Evolutionary conservation across 495 filamentous ascomycete genomes (phyloP), one percentile per base, ranked within the genome.

Genomic region (Sabuloglossum arenarium): DNA sequence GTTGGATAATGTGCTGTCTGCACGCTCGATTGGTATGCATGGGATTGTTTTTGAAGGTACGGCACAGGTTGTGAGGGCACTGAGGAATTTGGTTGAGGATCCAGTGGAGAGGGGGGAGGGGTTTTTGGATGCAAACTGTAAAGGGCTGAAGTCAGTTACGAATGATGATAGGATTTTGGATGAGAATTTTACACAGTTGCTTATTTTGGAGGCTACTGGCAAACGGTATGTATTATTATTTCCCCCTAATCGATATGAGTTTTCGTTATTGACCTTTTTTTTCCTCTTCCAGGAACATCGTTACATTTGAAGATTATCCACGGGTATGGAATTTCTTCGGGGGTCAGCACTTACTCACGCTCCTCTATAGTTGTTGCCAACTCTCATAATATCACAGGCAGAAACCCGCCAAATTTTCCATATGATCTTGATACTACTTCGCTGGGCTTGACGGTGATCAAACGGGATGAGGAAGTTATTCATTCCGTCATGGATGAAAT

Each of bases 371-470:
- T 21, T 43, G 21, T 6, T 2, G 39, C n/a, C 21, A 43, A 21
- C 34, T 62, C 47, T 46, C 14, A 21, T 56, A 53, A 25, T 27
- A 1, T 23, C 29, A 23, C 3, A 45, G 55, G 24, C 53, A 54
- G 23, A 60, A 59, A 8, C 28, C 0, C 0, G 11, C 31, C 11
- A 34, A n/a, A 0, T 5, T 66, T 56, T 55, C 65, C 65, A 11
- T 51, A 64, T 29, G 65, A 67, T 45, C 23, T 63, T 0, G 63
- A 67, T 54, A 65, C 65, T 6, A 67, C 65, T 6, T 59, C 63
- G 3, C 46, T 63, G 0, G 65, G 57, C 1, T 25, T 61, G 43
- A 25, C 28, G 0, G 34, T 50, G 6, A 1, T 62, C 1, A 8
- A 37, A 9, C 39, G 11, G 1, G 57, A 58, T n/a, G 5, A n/a